These are phyloP conservation scores for Spatholobus suberectus DNA, from an alignment of 306 rosid genomes.

Conservation along the genomic window DNA sequence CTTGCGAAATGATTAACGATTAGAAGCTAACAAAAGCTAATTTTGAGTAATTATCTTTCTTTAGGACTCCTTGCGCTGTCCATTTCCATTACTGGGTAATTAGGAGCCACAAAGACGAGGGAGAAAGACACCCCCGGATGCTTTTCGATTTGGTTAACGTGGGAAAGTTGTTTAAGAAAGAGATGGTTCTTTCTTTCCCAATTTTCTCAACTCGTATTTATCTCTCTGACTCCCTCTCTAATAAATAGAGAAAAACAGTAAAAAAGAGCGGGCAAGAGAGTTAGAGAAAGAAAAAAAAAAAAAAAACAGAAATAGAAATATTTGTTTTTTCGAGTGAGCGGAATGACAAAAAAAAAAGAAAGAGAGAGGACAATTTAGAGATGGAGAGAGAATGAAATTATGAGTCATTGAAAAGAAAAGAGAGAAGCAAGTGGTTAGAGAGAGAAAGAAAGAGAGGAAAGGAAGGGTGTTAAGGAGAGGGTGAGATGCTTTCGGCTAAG, in stretches of 20 bases:
- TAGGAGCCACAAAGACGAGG: constrained; percentile 39
- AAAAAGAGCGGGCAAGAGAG: background rate
- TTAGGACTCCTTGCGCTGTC: constrained; percentile 65
- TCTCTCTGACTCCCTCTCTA: constrained; percentile 40
- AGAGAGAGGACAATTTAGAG: constrained; percentile 19
- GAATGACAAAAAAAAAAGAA: background rate
- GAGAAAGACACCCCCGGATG: constrained; percentile 41
- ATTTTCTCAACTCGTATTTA: constrained; percentile 42
- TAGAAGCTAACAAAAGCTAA: constrained; percentile 48
- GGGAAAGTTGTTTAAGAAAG: constrained; percentile 94
- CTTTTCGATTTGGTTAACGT: constrained; percentile 99
- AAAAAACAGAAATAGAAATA: constrained; percentile 6
- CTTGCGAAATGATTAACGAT: constrained; percentile 47
- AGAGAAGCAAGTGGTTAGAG: constrained; percentile 61
- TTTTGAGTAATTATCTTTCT: constrained; percentile 61
- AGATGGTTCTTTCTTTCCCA: constrained; percentile 73
- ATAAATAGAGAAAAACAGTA: constrained; percentile 27
- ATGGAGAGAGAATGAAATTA: constrained; percentile 40
- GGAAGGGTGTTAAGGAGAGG: constrained; percentile 46
- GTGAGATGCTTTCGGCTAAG: constrained; percentile 61
- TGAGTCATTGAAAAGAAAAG: constrained; percentile 59
- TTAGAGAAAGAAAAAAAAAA: background rate
- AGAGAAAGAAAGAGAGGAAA: constrained; percentile 36
- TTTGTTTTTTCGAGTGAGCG: background rate
- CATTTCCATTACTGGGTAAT: constrained; percentile 66